These are phyloP conservation scores for Acanthamoeba castellanii DNA, from an alignment of 208 protist species.

Conservation along the genomic window DNA sequence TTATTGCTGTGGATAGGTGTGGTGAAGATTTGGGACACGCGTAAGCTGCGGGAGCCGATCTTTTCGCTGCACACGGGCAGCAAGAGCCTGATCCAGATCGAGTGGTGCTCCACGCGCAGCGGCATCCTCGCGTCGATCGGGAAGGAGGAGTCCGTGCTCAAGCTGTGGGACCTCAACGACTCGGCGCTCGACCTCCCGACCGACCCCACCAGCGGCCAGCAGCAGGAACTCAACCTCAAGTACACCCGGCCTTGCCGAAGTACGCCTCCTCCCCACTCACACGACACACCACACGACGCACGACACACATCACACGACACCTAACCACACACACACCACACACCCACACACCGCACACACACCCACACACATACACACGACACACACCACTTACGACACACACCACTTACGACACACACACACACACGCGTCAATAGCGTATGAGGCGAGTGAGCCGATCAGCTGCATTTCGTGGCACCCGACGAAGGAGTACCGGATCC, in stretches of 20 bases:
- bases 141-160: conserved; percentile 74
- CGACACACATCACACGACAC: not conserved
- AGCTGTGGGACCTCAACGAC: conserved; percentile 82
- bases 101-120: conserved; percentile 84
- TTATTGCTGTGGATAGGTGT: not conserved
- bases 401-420: not conserved
- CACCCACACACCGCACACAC: not conserved
- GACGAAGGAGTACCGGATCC: conserved; percentile 81
- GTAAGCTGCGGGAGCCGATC: conserved; percentile 78
- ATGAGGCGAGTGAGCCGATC: conserved; percentile 62
- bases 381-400: not conserved
- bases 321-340: not conserved
- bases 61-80: conserved; percentile 52
- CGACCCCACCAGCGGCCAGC: not conserved
- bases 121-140: conserved; percentile 80
- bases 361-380: not conserved
- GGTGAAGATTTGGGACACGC: conserved; percentile 86
- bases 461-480: conserved; percentile 80
- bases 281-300: not conserved
- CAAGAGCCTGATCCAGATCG: conserved; percentile 76
- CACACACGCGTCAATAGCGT: too few relatives aligned
- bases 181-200: not conserved
- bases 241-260: conserved; percentile 55
- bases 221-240: conserved; percentile 65
- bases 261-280: not conserved